Evolutionary conservation across 78 protist species (phyloP).

Genomic region (Chrysochromulina tobinii): DNA sequence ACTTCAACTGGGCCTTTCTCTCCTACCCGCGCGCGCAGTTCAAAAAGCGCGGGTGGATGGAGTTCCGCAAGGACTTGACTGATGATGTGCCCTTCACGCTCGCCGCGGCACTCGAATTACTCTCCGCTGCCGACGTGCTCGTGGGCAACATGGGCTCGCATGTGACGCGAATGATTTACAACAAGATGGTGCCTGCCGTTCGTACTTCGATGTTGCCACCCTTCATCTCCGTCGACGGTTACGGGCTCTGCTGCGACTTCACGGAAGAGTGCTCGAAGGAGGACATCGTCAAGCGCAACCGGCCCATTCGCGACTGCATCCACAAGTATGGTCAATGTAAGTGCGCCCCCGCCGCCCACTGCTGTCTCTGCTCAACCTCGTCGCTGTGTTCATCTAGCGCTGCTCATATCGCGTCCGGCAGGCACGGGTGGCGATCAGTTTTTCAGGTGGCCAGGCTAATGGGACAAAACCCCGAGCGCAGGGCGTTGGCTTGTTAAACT

Average conservation of each 20-base stretch:
- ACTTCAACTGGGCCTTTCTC: neutral
- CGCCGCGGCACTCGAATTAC: slow-evolving; percentile 10
- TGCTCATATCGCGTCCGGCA: too few species aligned
- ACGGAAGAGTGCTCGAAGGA: slow-evolving; percentile 1
- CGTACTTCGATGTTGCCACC: neutral
- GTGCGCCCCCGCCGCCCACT: neutral
- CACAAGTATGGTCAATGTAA: neutral
- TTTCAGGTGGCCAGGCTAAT: too few species aligned
- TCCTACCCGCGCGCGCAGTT: slow-evolving; percentile 1
- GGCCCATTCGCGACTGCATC: neutral
- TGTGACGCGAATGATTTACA: neutral
- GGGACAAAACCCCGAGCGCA: too few species aligned
- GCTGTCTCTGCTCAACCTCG: too few species aligned
- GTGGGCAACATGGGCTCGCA: slow-evolving; percentile 24
- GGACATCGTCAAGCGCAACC: neutral
- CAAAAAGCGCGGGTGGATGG: neutral
- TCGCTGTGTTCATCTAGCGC: too few species aligned
- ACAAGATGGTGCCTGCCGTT: neutral
- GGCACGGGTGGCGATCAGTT: too few species aligned
- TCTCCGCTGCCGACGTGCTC: neutral
- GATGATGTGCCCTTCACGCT: slow-evolving; percentile 10
- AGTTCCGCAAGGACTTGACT: neutral
- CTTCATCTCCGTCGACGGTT: slow-evolving; percentile 2
- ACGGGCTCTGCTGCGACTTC: slow-evolving; percentile 27
- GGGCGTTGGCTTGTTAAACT: too few species aligned